Conservation (phyloP, 2,329 filamentous ascomycete species). For the Beauveria bassiana region DNA sequence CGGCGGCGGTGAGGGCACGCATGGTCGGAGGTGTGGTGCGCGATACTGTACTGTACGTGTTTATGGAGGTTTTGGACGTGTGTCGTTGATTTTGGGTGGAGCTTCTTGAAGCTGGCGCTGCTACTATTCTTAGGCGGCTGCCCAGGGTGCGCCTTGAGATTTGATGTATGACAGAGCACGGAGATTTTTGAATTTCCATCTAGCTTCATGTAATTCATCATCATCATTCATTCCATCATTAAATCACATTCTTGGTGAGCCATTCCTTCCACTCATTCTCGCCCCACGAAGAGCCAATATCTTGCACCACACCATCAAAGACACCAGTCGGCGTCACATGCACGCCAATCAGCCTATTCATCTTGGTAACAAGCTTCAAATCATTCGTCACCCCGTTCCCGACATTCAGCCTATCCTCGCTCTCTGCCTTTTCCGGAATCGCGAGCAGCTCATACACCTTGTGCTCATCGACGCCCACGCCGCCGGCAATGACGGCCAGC, state of each 20-base stretch:
- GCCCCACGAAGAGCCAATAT: constrained; percentile 72
- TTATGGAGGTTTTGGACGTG: background rate
- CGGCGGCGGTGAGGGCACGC: background rate
- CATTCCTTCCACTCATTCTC: constrained; percentile 79
- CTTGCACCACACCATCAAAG: constrained; percentile 77
- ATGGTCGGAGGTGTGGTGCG: background rate
- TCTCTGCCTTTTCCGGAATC: constrained; percentile 58
- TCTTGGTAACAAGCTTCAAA: constrained; percentile 76
- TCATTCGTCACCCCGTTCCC: constrained; percentile 82
- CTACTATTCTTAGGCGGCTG: background rate
- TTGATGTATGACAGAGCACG: too few species aligned
- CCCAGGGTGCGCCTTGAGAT: too few species aligned
- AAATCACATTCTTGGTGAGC: constrained; percentile 52
- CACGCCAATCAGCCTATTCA: constrained; percentile 68
- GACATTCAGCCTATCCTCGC: constrained; percentile 62
- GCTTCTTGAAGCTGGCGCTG: background rate
- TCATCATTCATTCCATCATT: constrained; percentile 8
- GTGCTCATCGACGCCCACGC: constrained; percentile 62
- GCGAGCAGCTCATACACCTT: constrained; percentile 61
- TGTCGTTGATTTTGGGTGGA: constrained; percentile 1
- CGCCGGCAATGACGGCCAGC: constrained; percentile 64
- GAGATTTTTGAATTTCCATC: background rate
- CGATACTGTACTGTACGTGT: background rate
- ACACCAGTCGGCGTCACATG: constrained; percentile 89
- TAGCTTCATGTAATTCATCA: background rate